Evolutionary conservation across 2,329 filamentous ascomycete species (phyloP).

Genomic region (Catunica adiposa): DNA sequence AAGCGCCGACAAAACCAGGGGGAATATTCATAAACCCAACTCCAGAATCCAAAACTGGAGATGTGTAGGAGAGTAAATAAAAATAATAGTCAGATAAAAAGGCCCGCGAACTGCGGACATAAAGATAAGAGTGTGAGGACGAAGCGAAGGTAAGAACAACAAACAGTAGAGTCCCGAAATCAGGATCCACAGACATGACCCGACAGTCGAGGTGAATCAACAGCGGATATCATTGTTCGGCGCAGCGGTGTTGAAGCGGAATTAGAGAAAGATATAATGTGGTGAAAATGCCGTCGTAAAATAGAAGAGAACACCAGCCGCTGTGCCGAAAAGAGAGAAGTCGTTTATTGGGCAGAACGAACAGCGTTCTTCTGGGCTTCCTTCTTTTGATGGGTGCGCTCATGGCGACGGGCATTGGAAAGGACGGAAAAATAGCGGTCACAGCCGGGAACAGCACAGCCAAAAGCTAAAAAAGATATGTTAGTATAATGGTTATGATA

Average conservation of each 20-base stretch:
- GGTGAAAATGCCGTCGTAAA: constrained; percentile 6
- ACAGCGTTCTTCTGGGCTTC: constrained; percentile 9
- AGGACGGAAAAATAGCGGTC: constrained; percentile 95
- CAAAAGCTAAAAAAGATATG: constrained; percentile 48
- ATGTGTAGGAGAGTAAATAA: not conserved
- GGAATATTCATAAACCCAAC: not conserved
- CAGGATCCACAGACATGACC: not conserved
- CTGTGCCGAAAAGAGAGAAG: not conserved
- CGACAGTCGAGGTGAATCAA: constrained; percentile 1
- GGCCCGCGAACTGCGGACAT: not conserved
- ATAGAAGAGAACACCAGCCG: constrained; percentile 8
- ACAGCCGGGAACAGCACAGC: constrained; percentile 86
- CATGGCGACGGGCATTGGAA: constrained; percentile 83
- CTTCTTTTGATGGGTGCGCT: constrained; percentile 73
- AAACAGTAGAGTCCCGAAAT: not conserved
- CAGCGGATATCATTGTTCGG: constrained; percentile 5
- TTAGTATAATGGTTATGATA: constrained; percentile 12
- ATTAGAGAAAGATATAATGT: constrained; percentile 2
- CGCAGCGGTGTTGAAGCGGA: constrained; percentile 9
- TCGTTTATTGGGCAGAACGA: not conserved
- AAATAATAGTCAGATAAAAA: constrained; percentile 3
- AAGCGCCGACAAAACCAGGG: not conserved
- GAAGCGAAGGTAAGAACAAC: not conserved
- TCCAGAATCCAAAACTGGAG: not conserved
- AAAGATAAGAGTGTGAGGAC: not conserved